Base-by-base conservation (phyloP, 1,284 basidiomycete genomes). In the Testicularia cyperi region DNA sequence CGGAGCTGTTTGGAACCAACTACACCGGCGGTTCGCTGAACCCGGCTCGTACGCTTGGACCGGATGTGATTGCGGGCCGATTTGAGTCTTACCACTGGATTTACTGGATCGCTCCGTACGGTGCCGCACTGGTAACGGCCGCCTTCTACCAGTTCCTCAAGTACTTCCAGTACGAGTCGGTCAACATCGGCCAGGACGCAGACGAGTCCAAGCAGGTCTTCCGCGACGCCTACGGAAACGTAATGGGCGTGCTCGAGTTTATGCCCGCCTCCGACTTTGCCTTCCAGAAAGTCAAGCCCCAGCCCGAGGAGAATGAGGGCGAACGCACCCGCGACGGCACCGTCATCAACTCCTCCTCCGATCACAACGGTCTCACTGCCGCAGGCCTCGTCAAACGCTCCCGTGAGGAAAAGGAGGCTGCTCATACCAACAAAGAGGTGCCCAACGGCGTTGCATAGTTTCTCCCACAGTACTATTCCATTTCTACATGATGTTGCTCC, bases 21-120 rank as follows among this genome's bases (percentile, higher is more conserved):
- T 68, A 66, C 46, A 71, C 68, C 3, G 68, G 68, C 15, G 68
- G 66, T 19, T 64, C 58, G 1, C 48, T 68, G 8, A 71, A 71
- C 56, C 68, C 68, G 12, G 68, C 68, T 3, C 54, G 68, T n/a
- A 45, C 55, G 6, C 40, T 71, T 2, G 68, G 68, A 1, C 68
- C 68, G 3, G 49, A 71, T 19, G 52, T 65, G 1, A 39, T 68
- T 13, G 34, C 46, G 1, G 49, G 56, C 16, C 10, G 26, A 5
- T 67, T 69, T 23, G 57, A 63, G 12, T n/a, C 24, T 14, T 55
- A 47, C 37, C 21, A 39, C 27, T 71, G 68, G 68, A 53, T 71
- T 32, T 71, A 71, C 45, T 71, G 42, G 34, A 43, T 56, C 15
- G 64, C 55, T 0, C 64, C 66, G 1, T 69, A 69, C 53, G 7